phyloP scores from a whole-genome alignment of 495 filamentous ascomycete species.

The Annulohypoxylon stygium region DNA sequence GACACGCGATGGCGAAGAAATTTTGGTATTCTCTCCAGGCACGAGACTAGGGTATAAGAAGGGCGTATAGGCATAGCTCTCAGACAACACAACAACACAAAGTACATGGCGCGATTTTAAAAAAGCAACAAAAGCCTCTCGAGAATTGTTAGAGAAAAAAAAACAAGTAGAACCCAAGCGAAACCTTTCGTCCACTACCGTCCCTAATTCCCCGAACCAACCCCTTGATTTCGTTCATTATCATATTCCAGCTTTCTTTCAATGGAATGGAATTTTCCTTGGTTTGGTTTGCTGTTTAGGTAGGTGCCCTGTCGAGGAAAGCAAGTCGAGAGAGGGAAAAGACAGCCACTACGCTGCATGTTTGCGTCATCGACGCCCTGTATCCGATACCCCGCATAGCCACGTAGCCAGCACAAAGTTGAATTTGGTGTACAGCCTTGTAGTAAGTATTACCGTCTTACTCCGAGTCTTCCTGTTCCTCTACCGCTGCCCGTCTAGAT shows the following conservation, averaged over 20 bases:
- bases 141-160: background rate
- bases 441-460: conserved; percentile 8
- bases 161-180: conserved; percentile 1
- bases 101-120: conserved; percentile 8
- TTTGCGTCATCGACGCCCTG: background rate
- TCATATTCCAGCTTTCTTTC: conserved; percentile 25
- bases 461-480: conserved; percentile 41
- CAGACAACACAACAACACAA: background rate
- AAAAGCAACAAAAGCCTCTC: too few relatives aligned
- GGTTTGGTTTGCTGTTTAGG: background rate
- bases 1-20: background rate
- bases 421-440: background rate
- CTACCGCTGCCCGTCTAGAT: conserved; percentile 44
- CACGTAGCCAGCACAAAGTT: background rate
- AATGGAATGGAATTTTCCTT: background rate
- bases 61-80: conserved; percentile 8
- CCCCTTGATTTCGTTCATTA: conserved; percentile 20
- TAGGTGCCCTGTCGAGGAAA: background rate
- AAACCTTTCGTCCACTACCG: conserved; percentile 5
- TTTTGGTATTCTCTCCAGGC: conserved; percentile 21
- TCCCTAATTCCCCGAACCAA: background rate
- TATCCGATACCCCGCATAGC: background rate
- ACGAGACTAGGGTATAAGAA: conserved; percentile 43
- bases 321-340: background rate
- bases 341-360: background rate